Conservation (phyloP, 2,329 filamentous ascomycete genomes). For the Penicillium olsonii region DNA sequence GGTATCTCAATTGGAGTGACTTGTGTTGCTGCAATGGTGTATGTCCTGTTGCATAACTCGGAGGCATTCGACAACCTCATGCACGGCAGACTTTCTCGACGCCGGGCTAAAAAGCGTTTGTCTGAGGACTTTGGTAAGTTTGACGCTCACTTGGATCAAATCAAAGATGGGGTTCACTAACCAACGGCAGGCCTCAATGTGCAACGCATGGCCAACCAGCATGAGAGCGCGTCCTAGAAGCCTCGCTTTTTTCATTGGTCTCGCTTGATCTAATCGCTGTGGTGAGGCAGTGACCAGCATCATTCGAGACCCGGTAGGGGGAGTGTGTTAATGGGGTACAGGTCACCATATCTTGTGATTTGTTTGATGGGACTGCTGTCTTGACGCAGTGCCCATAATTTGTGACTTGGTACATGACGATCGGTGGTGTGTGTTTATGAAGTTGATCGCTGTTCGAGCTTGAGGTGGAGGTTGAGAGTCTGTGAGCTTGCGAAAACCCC, state of each 20-base stretch:
- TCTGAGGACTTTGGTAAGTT: conserved; percentile 85
- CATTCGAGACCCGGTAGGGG: no score
- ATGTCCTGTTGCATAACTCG: conserved; percentile 81
- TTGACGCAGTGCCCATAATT: no score
- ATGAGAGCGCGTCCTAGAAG: conserved; percentile 80
- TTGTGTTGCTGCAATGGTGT: conserved; percentile 76
- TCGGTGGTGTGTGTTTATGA: no score
- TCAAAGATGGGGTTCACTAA: conserved; percentile 47
- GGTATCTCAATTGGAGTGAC: conserved; percentile 81
- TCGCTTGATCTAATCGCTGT: neutral
- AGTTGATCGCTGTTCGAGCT: no score
- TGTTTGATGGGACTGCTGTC: no score
- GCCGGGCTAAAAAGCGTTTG: conserved; percentile 75
- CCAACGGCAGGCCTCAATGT: conserved; percentile 71
- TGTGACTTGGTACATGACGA: no score
- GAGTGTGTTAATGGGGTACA: no score
- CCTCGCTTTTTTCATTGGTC: neutral
- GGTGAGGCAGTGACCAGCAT: neutral
- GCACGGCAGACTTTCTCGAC: conserved; percentile 84
- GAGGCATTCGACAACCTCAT: conserved; percentile 86
- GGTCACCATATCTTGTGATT: no score
- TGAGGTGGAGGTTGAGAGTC: no score
- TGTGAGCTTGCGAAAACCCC: no score
- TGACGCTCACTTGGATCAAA: conserved; percentile 5
- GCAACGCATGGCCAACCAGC: conserved; percentile 86